These are phyloP conservation scores for Lagenidium giganteum DNA, from an alignment of 352 stramenopile genomes.

Conservation along the genomic window DNA sequence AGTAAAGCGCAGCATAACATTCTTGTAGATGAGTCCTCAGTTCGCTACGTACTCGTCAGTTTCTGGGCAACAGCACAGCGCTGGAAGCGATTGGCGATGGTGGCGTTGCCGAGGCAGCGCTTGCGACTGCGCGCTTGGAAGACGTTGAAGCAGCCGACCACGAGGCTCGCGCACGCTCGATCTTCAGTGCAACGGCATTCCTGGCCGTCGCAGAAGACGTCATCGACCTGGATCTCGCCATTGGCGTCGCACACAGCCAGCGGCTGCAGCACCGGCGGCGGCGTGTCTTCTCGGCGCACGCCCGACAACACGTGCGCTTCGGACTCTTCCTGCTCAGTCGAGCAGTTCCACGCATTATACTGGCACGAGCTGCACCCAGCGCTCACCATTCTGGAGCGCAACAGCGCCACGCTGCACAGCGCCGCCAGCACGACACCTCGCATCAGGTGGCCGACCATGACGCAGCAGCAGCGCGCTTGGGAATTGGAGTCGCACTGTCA, in stretches of 20 bases:
- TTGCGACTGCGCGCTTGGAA: constrained; percentile 65
- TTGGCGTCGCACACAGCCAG: constrained; percentile 48
- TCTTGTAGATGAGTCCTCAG: background rate
- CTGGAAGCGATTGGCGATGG: constrained; percentile 42
- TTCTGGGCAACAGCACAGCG: constrained; percentile 38
- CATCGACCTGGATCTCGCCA: constrained; percentile 68
- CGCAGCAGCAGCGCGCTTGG: constrained; percentile 14
- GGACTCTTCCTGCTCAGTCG: no score
- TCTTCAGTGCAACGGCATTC: constrained; percentile 47
- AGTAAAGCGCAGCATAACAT: background rate
- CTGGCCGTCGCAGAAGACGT: constrained; percentile 70
- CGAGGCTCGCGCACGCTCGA: constrained; percentile 53
- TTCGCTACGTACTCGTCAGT: constrained; percentile 36
- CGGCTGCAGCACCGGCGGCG: no score
- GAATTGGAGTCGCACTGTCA: no score
- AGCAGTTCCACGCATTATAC: constrained; percentile 71
- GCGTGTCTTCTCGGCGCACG: no score
- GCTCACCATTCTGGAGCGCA: no score
- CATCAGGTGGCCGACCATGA: constrained; percentile 9
- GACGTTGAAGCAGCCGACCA: constrained; percentile 63
- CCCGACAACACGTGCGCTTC: no score
- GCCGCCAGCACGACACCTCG: constrained; percentile 19
- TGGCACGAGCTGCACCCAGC: constrained; percentile 49
- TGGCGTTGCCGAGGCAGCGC: constrained; percentile 51
- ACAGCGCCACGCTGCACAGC: constrained; percentile 3